These are phyloP conservation scores for Bryoglossum gracile DNA, from an alignment of 495 filamentous ascomycete genomes.

Conservation along the genomic window DNA sequence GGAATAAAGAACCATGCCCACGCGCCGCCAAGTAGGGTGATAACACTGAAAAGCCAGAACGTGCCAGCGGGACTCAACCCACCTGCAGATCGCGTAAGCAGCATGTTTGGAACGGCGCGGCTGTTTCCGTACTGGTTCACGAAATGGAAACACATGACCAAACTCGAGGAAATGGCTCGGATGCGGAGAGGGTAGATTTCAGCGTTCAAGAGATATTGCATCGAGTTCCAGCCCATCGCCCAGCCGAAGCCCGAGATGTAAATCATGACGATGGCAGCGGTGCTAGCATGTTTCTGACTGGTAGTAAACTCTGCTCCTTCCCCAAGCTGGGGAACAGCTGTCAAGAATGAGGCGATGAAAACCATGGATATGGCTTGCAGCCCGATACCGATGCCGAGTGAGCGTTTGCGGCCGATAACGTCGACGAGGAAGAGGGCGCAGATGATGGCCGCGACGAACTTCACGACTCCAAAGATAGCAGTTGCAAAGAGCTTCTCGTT, in stretches of 20 bases:
- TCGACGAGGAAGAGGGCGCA: conserved; percentile 70
- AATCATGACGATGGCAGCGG: conserved; percentile 57
- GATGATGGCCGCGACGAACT: conserved; percentile 54
- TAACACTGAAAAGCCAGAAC: conserved; percentile 59
- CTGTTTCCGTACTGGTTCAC: conserved; percentile 67
- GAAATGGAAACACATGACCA: conserved; percentile 57
- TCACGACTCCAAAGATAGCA: conserved; percentile 63
- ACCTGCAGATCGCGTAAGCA: conserved; percentile 30
- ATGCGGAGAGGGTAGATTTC: conserved; percentile 65
- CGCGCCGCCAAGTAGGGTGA: conserved; percentile 50
- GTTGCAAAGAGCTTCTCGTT: conserved; percentile 59
- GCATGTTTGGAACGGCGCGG: conserved; percentile 43
- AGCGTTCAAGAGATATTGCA: conserved; percentile 69
- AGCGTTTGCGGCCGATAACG: conserved; percentile 63
- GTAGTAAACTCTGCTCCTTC: conserved; percentile 29
- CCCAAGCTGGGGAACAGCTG: conserved; percentile 36
- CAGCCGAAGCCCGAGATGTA: conserved; percentile 62
- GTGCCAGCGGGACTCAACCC: conserved; percentile 44
- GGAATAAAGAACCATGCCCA: conserved; percentile 59
- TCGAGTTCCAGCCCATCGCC: conserved; percentile 68
- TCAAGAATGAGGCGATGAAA: conserved; percentile 61
- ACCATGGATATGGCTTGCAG: conserved; percentile 58
- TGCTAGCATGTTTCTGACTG: conserved; percentile 5
- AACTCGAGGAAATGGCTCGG: conserved; percentile 41
- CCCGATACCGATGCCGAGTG: conserved; percentile 55